Evolutionary conservation across 371 early-diverging fungal genomes (phyloP), one percentile per base, ranked within the genome.

Genomic region (Apophysomyces sp.): DNA sequence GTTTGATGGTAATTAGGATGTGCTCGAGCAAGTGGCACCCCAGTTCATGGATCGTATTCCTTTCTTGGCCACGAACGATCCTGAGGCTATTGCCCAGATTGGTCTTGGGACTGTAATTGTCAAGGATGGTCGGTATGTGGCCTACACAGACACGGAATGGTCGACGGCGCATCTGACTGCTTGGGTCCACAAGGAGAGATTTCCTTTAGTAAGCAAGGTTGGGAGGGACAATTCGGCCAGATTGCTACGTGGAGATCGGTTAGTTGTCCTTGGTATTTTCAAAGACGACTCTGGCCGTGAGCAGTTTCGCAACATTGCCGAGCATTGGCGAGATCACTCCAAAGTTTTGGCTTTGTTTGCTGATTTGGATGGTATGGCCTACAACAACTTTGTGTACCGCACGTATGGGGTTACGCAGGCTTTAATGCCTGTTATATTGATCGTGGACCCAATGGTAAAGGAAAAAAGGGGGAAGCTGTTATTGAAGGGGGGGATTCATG

Each of bases 341-440:
- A 69, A 58, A 71, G 55, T 16, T 56, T 41, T 58, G 11, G n/a
- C 62, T 27, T 12, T 67, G 3, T 89, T 91, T 76, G 83, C 87
- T n/a, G 83, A 84, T 74, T 54, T 92, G 31, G 86, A 91, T 62
- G 87, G 82, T 18, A 58, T 53, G 44, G 71, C 74, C 41, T 89
- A 84, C 76, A 67, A 61, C 3, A 64, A 78, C 16, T 90, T 86
- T 61, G 72, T 86, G 16, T 62, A 80, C 41, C 66, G 85, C 16
- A 85, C 86, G 21, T 92, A 88, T 64, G 83, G 86, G 16, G 56
- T 90, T 11, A 61, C 58, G 5, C 61, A 58, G 6, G 44, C 56
- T 9, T 67, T 80, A n/a, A 62, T 85, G 37, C 90, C 91, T 13
- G 62, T 74, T 9, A 52, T 87, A 27, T 67, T 90, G 13, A 74